Evolutionary conservation across 2,329 filamentous ascomycete species (phyloP).

Genomic region (Diaporthe eres): DNA sequence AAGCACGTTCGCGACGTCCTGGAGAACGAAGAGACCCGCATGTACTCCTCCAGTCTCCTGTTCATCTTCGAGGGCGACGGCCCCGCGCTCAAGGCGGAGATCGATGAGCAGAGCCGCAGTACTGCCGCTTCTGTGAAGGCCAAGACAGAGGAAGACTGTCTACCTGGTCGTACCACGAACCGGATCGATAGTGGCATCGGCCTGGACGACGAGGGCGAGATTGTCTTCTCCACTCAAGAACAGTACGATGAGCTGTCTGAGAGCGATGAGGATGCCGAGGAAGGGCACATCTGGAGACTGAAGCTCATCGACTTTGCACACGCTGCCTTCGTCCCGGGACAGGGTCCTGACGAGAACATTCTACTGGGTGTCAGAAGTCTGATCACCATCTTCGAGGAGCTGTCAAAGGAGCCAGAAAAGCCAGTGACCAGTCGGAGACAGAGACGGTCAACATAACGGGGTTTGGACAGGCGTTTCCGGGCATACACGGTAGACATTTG

Average conservation of each 20-base stretch:
- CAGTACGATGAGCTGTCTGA: constrained; percentile 57
- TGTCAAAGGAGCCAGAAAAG: constrained; percentile 55
- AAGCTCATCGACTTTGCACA: constrained; percentile 99
- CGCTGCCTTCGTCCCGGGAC: constrained; percentile 84
- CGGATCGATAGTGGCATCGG: constrained; percentile 71
- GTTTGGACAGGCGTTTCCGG: constrained; percentile 34
- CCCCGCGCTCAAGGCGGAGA: constrained; percentile 63
- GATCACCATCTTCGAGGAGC: constrained; percentile 77
- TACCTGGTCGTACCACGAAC: constrained; percentile 54
- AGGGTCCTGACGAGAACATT: constrained; percentile 88
- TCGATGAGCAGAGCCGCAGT: constrained; percentile 67
- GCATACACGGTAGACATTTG: constrained; percentile 33
- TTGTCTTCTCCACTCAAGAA: constrained; percentile 44
- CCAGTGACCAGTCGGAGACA: constrained; percentile 14
- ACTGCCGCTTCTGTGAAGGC: constrained; percentile 69
- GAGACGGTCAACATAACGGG: constrained; percentile 27
- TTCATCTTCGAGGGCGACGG: constrained; percentile 77
- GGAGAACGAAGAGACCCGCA: constrained; percentile 70
- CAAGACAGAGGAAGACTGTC: constrained; percentile 44
- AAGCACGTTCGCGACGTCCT: constrained; percentile 66
- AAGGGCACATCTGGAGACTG: constrained; percentile 80
- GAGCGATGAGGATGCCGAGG: constrained; percentile 67
- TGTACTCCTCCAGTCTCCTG: constrained; percentile 74
- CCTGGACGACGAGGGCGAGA: constrained; percentile 58
- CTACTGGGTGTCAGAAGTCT: constrained; percentile 82